Evolutionary conservation across 495 filamentous ascomycete genomes (phyloP), one percentile per base, ranked within the genome.

Genomic region (Aspergillus coremiiformis): DNA sequence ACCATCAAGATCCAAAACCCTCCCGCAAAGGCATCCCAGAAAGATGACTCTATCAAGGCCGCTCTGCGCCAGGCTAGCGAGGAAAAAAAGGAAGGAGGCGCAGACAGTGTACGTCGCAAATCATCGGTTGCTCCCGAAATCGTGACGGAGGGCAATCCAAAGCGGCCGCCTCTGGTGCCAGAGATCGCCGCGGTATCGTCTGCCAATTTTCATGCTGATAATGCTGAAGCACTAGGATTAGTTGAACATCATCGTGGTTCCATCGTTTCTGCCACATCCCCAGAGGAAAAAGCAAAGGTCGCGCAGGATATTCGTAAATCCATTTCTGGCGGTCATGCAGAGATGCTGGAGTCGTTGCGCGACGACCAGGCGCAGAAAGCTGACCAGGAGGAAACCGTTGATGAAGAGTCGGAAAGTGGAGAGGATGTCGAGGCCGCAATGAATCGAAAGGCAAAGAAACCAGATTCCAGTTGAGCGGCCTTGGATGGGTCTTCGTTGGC

Each of bases 41-140:
- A 68, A 58, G 50, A 66, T 48, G 54, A 65, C n/a, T 47, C 67
- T 2, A 66, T 77, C 7, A 71, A 81, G 4, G 63, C 81, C 15
- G 80, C 85, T 4, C 69, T 87, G 51, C 74, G 76, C 46, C 83
- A 82, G 67, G 78, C 84, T 11, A 83, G 84, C 53, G 73, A 82
- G 51, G 84, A 42, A 19, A 43, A 29, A 12, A 56, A 59, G 44
- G 48, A 47, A 45, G 55, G 43, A 47, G 45, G 54, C 45, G 50
- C 54, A 54, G 53, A 64, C 44, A 54, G 51, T 52, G 59, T 54
- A 57, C 60, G 60, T 50, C 56, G 60, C 39, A 44, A 30, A 52
- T 70, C 67, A 14, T 41, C 37, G 37, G 67, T 70, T 7, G 67
- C 59, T 43, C 57, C 66, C 48, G 69, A 71, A 26, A 57, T 68